phyloP scores from a whole-genome alignment of 352 stramenopile species.

The Globisporangium orthogonon region DNA sequence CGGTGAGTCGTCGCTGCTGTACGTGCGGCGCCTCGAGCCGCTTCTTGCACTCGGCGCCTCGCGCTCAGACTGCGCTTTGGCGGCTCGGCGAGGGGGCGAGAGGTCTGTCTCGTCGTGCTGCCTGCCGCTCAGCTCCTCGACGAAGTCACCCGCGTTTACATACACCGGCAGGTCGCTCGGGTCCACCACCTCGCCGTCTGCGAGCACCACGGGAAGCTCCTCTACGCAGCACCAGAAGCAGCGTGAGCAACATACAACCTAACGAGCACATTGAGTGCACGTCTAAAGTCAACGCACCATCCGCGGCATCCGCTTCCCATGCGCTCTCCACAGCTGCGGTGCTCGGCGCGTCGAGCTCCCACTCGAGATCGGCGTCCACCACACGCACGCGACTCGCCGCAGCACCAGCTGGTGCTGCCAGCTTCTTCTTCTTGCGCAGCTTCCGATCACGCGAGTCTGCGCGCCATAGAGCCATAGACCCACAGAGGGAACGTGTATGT shows the following conservation, averaged over 20 bases:
- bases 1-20: slow-evolving; percentile 17
- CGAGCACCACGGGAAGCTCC: slow-evolving; percentile 35
- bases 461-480: background rate
- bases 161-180: slow-evolving; percentile 63
- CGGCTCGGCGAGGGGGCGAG: slow-evolving; percentile 38
- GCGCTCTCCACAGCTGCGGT: slow-evolving; percentile 46
- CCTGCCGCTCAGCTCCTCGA: slow-evolving; percentile 37
- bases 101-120: slow-evolving; percentile 28
- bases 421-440: slow-evolving; percentile 49
- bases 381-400: slow-evolving; percentile 27
- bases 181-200: slow-evolving; percentile 41
- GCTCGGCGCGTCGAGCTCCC: slow-evolving; percentile 38
- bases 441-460: slow-evolving; percentile 40
- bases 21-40: background rate
- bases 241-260: background rate
- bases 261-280: background rate
- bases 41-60: background rate
- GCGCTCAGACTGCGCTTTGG: slow-evolving; percentile 2
- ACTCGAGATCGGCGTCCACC: slow-evolving; percentile 56
- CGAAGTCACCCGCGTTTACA: slow-evolving; percentile 61
- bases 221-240: slow-evolving; percentile 7
- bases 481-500: background rate
- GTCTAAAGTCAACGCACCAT: slow-evolving; percentile 19
- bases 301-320: slow-evolving; percentile 50
- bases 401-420: slow-evolving; percentile 1